phyloP scores from a whole-genome alignment of 805 yeast species.

The Saccharomycopsis microspora region DNA sequence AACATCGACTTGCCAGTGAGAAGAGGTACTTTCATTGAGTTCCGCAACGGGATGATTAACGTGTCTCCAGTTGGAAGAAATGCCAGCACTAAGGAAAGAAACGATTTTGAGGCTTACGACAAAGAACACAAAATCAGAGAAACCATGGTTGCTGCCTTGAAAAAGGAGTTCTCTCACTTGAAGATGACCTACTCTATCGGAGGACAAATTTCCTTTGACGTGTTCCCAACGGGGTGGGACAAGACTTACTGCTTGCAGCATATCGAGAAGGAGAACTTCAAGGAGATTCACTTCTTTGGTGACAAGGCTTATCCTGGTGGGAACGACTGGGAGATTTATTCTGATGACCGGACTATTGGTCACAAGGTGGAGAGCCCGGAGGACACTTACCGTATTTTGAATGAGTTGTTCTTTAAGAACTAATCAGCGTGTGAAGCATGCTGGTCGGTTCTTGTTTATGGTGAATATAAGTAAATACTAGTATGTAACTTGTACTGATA shows the following conservation, averaged over 20 bases:
- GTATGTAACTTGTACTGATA: no score
- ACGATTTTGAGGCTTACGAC: slow-evolving; percentile 83
- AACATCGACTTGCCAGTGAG: slow-evolving; percentile 87
- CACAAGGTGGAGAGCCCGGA: slow-evolving; percentile 85
- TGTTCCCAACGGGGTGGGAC: slow-evolving; percentile 99
- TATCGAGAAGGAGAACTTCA: slow-evolving; percentile 75
- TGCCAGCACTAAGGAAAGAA: slow-evolving; percentile 89
- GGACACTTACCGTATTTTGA: slow-evolving; percentile 79
- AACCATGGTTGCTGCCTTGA: slow-evolving; percentile 75
- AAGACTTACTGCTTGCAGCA: slow-evolving; percentile 96
- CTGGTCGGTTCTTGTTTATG: no score
- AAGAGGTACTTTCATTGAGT: slow-evolving; percentile 98
- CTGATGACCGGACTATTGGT: slow-evolving; percentile 87
- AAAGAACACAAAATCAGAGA: slow-evolving; percentile 71
- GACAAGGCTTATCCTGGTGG: slow-evolving; percentile 97
- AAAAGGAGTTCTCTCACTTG: slow-evolving; percentile 69
- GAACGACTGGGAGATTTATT: slow-evolving; percentile 95
- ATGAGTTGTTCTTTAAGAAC: slow-evolving; percentile 49
- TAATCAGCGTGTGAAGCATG: no score
- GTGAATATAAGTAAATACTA: no score
- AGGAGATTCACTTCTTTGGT: slow-evolving; percentile 93
- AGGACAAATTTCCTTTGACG: slow-evolving; percentile 98
- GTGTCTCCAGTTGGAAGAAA: slow-evolving; percentile 98
- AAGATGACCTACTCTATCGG: slow-evolving; percentile 95
- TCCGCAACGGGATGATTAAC: slow-evolving; percentile 99